Conservation (phyloP, 257 asterid species). For the Henckelia pumila region DNA sequence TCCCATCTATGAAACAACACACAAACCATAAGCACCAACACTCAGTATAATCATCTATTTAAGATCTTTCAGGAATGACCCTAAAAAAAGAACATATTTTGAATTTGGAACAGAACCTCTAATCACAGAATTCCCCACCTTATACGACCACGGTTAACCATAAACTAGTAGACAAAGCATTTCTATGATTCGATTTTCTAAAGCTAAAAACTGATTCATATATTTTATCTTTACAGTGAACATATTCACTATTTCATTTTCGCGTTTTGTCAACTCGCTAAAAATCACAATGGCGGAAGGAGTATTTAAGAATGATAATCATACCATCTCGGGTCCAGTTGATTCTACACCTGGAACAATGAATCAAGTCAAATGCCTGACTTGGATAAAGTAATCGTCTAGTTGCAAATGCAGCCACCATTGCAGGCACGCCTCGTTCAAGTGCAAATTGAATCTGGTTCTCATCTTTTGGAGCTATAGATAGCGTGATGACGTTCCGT, state of each 20-base stretch:
- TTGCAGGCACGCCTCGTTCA: conserved; percentile 68
- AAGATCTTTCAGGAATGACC: background rate
- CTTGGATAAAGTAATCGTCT: conserved; percentile 57
- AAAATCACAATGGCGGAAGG: background rate
- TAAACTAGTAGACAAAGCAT: background rate
- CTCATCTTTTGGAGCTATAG: conserved; percentile 48
- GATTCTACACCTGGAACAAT: conserved; percentile 48
- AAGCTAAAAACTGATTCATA: background rate
- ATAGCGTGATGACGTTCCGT: conserved; percentile 54
- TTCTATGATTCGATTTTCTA: background rate
- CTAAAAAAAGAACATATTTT: no score
- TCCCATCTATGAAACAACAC: conserved; percentile 42
- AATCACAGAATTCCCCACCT: background rate
- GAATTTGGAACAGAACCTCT: no score
- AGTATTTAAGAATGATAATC: conserved; percentile 9
- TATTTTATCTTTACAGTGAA: background rate
- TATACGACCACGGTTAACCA: background rate
- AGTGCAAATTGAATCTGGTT: conserved; percentile 52
- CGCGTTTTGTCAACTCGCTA: background rate
- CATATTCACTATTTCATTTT: no score
- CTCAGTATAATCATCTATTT: no score
- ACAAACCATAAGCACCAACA: conserved; percentile 8
- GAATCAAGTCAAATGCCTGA: conserved; percentile 67
- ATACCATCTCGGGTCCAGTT: conserved; percentile 54
- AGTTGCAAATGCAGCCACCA: conserved; percentile 42